Percentiles rank a stretch among this genome's conserved stretches.
Evolutionary conservation across 257 asterid species (phyloP).

Genomic region (Nicotiana noctiflora): DNA sequence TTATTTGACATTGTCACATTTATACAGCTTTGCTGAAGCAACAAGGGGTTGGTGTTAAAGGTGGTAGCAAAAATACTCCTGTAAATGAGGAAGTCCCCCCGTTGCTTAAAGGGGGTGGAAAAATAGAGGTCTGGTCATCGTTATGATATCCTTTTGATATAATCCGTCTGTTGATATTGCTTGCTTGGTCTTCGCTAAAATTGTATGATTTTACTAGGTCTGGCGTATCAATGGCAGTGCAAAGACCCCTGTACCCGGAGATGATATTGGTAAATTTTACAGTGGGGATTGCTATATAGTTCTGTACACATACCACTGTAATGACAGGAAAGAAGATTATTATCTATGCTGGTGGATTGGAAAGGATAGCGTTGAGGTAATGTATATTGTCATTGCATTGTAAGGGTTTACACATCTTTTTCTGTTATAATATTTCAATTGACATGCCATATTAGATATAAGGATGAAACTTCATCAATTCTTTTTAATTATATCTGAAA

Average conservation of each 20-base stretch:
- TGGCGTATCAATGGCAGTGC: conserved; percentile 84
- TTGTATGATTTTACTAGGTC: conserved; percentile 42
- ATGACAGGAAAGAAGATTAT: conserved; percentile 88
- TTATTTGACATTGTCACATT: conserved; percentile 12
- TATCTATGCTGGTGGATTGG: conserved; percentile 95
- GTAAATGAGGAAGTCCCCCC: conserved; percentile 82
- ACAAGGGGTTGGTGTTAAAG: conserved; percentile 83
- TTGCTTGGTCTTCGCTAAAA: not conserved
- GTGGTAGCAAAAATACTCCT: conserved; percentile 73
- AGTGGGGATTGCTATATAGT: conserved; percentile 94
- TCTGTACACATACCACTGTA: conserved; percentile 77
- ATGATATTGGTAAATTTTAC: conserved; percentile 81
- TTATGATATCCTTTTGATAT: not conserved
- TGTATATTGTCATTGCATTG: not conserved
- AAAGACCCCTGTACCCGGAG: conserved; percentile 67
- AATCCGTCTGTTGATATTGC: not conserved
- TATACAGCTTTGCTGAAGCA: conserved; percentile 88
- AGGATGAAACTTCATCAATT: too few relatives aligned
- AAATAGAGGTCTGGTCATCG: conserved; percentile 57
- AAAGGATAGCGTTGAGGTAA: conserved; percentile 92
- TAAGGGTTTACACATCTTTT: not conserved
- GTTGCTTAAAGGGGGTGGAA: conserved; percentile 85
- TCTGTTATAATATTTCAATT: not conserved
- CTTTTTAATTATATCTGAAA: too few relatives aligned
- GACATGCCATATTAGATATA: too few relatives aligned